Evolutionary conservation across 148 eudicot species (phyloP), one percentile per base, ranked within the genome.

Genomic region (Drosera capensis): DNA sequence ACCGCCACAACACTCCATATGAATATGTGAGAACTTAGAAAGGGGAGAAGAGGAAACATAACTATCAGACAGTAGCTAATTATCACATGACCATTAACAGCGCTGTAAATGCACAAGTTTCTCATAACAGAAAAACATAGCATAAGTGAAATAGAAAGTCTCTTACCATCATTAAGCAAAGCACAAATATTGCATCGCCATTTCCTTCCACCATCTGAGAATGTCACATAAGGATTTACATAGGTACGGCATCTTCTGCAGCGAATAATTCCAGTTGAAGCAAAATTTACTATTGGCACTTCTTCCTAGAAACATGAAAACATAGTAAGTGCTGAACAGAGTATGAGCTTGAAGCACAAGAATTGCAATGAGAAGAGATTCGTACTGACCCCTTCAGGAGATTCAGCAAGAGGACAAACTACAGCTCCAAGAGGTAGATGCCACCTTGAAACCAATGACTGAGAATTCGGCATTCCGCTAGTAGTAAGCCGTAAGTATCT

Each of bases 241-340:
- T 90, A 90, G 26, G 99, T 90, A 49, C 97, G 95, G 34, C 99
- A 90, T 61, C 99, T 73, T 70, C 87, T 78, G 71, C 99, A 90
- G 12, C 99, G 95, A 62, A 84, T 58, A 58, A 90, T 78, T 41
- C 99, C 99, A 31, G 78, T 83, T 21, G 84, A 55, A 39, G 77
- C 82, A 66, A 84, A 90, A 68, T 90, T 78, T 35, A 90, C 81
- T 25, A 84, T 26, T 18, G 95, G 93, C 55, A 90, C 99, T 75
- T 84, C 99, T 57, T 90, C 99, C 99, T 90, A 11, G 30, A 65
- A 41, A 39, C 42, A 60, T 41, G 57, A 14, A 40, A 11, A 48
- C 43, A 43, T 14, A 46, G 30, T 53, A 21, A 59, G 28, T 35
- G 48, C 14, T 14, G 44, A 45, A 23, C 43, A 56, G 46, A 45